Percentiles rank a stretch among this genome's conserved stretches.
Evolutionary conservation across 441 rosid species (phyloP).

Genomic region (Jatropha podagrica): DNA sequence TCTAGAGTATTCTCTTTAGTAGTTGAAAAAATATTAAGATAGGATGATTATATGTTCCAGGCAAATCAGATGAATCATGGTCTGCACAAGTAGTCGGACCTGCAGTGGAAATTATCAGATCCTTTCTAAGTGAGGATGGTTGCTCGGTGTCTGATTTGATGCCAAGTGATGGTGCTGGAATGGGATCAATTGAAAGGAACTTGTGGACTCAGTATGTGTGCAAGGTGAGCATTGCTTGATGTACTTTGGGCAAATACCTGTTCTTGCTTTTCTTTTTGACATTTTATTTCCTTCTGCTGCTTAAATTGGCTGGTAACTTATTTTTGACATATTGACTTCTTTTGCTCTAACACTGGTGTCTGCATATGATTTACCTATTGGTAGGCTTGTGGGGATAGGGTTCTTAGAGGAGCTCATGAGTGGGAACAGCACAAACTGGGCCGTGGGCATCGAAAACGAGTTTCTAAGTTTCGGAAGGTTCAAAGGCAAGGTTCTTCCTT

Average conservation of each 20-base stretch:
- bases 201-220: conserved; percentile 83
- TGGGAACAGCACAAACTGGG: conserved; percentile 92
- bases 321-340: no score
- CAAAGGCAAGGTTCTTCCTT: conserved; percentile 15
- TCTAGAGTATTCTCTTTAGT: not conserved
- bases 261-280: not conserved
- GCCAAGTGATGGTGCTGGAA: conserved; percentile 5
- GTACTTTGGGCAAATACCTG: not conserved
- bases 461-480: conserved; percentile 44
- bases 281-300: no score
- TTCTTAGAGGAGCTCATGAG: conserved; percentile 84
- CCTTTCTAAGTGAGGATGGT: conserved; percentile 42
- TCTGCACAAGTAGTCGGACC: conserved; percentile 59
- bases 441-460: conserved; percentile 75
- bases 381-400: conserved; percentile 82
- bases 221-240: conserved; percentile 44
- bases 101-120: conserved; percentile 44
- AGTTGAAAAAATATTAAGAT: conserved; percentile 1
- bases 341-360: not conserved
- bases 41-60: conserved; percentile 30
- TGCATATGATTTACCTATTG: conserved; percentile 15
- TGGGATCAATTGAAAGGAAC: conserved; percentile 47
- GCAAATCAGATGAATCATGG: conserved; percentile 69
- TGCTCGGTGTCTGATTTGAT: conserved; percentile 16
- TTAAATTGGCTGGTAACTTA: not conserved